Percentiles rank a stretch among this genome's conserved stretches.
Conservation (phyloP, 495 filamentous ascomycete species). For the Podospora conica region DNA sequence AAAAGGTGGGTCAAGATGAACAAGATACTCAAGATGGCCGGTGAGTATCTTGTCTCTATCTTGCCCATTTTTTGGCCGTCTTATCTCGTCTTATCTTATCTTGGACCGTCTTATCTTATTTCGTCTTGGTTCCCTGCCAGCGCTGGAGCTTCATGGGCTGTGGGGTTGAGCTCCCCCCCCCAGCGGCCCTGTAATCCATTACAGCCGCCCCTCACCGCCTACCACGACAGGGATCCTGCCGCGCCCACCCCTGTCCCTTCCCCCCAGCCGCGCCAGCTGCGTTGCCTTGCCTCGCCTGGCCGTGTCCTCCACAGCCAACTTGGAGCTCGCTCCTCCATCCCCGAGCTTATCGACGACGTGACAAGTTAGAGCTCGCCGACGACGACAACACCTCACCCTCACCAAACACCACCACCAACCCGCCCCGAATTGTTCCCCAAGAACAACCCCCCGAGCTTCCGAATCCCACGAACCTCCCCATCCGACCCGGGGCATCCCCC, state of each 20-base stretch:
- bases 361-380: not conserved
- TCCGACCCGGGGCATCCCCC: not conserved
- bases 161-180: not conserved
- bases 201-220: conserved; percentile 23
- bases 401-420: not conserved
- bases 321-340: conserved; percentile 5
- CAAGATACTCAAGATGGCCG: too few relatives aligned
- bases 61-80: too few relatives aligned
- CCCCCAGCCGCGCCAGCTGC: conserved; percentile 34
- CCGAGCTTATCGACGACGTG: conserved; percentile 1
- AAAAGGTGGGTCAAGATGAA: too few relatives aligned
- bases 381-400: not conserved
- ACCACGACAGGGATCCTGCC: not conserved
- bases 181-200: not conserved
- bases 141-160: not conserved
- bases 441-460: not conserved
- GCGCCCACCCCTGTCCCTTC: conserved; percentile 10
- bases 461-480: not conserved
- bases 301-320: conserved; percentile 1
- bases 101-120: too few relatives aligned
- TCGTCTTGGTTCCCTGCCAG: too few relatives aligned
- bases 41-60: too few relatives aligned
- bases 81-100: too few relatives aligned
- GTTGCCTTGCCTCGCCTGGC: conserved; percentile 32
- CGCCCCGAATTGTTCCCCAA: not conserved